phyloP scores from a whole-genome alignment of 805 yeast genomes.

The Ogataea corticis region DNA sequence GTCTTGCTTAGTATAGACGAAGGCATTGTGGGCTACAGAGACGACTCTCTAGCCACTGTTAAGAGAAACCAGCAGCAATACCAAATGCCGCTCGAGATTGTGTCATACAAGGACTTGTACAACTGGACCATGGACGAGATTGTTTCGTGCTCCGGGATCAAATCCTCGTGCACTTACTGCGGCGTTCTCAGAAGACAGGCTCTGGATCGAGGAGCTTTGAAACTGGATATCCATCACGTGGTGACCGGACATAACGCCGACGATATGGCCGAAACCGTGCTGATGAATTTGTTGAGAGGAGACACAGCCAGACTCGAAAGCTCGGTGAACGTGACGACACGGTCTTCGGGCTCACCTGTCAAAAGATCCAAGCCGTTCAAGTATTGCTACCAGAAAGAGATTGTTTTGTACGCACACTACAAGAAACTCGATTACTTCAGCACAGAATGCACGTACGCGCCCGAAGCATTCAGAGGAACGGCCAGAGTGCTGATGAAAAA shows the following conservation, averaged over 20 bases:
- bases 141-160: constrained; percentile 89
- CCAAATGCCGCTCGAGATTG: constrained; percentile 41
- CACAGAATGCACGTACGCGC: constrained; percentile 97
- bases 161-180: constrained; percentile 96
- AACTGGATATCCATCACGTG: constrained; percentile 81
- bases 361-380: constrained; percentile 95
- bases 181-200: constrained; percentile 98
- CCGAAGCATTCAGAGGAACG: constrained; percentile 98
- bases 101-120: constrained; percentile 85
- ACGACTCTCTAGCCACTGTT: constrained; percentile 95
- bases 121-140: constrained; percentile 99
- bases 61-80: constrained; percentile 84
- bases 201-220: constrained; percentile 90
- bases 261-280: constrained; percentile 97
- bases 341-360: constrained; percentile 81
- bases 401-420: constrained; percentile 95
- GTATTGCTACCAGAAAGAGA: constrained; percentile 94
- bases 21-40: constrained; percentile 96
- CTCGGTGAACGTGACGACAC: constrained; percentile 83
- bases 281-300: constrained; percentile 95
- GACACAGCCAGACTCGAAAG: constrained; percentile 90
- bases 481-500: constrained; percentile 91
- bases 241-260: constrained; percentile 99
- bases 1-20: constrained; percentile 89
- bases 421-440: constrained; percentile 93